These are phyloP conservation scores for Urostyla sp. DNA, from an alignment of 73 alveolate species.

Conservation along the genomic window DNA sequence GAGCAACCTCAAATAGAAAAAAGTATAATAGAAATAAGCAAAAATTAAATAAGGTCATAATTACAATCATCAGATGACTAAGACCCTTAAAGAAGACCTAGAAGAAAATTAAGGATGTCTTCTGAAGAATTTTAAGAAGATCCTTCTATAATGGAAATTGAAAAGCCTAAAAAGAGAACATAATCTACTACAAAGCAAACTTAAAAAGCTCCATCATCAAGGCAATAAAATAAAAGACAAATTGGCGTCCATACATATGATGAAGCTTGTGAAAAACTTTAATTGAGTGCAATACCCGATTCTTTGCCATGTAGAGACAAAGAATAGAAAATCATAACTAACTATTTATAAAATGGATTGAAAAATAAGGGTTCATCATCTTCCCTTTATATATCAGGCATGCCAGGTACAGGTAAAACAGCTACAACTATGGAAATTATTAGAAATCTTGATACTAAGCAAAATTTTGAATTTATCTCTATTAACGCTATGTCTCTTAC, in stretches of 20 bases:
- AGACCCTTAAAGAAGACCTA: too few species aligned
- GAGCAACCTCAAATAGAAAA: too few species aligned
- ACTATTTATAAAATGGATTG: constrained; percentile 71
- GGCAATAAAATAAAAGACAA: not conserved
- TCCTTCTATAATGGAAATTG: not conserved
- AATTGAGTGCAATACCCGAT: constrained; percentile 68
- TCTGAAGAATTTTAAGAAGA: not conserved
- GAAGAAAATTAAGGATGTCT: not conserved
- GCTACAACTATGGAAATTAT: constrained; percentile 83
- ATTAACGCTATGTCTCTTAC: constrained; percentile 70
- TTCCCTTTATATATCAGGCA: constrained; percentile 87
- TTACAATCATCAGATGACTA: too few species aligned
- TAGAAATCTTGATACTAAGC: constrained; percentile 47
- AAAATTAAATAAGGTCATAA: too few species aligned
- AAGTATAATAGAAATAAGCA: too few species aligned
- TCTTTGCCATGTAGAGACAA: constrained; percentile 85
- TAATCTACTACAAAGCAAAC: not conserved
- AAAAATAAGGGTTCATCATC: constrained; percentile 61
- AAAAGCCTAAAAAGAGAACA: not conserved
- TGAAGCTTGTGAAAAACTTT: constrained; percentile 44
- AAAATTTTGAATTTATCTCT: constrained; percentile 53
- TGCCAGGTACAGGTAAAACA: constrained; percentile 97
- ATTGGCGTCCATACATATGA: too few species aligned
- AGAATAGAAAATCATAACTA: constrained; percentile 69
- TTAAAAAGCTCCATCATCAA: not conserved